phyloP scores from a whole-genome alignment of 106 monocot species.

The Dendrobium chrysotoxum region DNA sequence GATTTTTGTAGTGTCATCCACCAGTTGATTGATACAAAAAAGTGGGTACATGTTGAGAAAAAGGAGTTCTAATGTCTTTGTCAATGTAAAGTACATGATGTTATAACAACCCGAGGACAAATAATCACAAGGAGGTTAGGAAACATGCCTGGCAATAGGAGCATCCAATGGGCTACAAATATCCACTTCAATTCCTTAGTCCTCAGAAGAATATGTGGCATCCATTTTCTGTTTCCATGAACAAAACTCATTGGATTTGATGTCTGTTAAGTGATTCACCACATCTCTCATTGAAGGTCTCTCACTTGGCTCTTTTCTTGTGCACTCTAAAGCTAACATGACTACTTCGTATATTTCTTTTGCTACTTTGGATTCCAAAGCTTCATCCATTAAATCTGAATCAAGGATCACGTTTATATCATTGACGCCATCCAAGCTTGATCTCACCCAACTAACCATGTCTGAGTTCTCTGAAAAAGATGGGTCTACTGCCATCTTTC shows the following conservation, averaged over 20 bases:
- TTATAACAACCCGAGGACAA: too few relatives aligned
- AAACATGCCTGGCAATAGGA: not conserved
- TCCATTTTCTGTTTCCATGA: not conserved
- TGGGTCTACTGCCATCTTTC: conserved; percentile 47
- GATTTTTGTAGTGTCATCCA: too few relatives aligned
- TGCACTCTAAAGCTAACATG: conserved; percentile 54
- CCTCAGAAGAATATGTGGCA: not conserved
- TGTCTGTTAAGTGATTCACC: conserved; percentile 40
- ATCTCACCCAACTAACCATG: conserved; percentile 53
- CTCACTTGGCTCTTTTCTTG: conserved; percentile 23
- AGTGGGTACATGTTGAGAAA: too few relatives aligned
- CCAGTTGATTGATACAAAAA: too few relatives aligned
- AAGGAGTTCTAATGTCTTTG: too few relatives aligned
- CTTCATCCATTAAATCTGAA: conserved; percentile 36
- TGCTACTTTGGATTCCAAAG: conserved; percentile 20
- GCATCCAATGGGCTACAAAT: not conserved
- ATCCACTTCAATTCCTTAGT: not conserved
- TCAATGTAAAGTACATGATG: too few relatives aligned
- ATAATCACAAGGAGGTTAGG: not conserved
- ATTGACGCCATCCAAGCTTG: conserved; percentile 22
- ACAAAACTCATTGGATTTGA: conserved; percentile 21
- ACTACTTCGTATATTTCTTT: conserved; percentile 38
- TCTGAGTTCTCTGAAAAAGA: conserved; percentile 48
- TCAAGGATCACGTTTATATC: conserved; percentile 38
- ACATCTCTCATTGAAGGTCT: conserved; percentile 65